Base-by-base conservation (phyloP, 2,329 filamentous ascomycete species). In the Pestalotiopsis sp. region DNA sequence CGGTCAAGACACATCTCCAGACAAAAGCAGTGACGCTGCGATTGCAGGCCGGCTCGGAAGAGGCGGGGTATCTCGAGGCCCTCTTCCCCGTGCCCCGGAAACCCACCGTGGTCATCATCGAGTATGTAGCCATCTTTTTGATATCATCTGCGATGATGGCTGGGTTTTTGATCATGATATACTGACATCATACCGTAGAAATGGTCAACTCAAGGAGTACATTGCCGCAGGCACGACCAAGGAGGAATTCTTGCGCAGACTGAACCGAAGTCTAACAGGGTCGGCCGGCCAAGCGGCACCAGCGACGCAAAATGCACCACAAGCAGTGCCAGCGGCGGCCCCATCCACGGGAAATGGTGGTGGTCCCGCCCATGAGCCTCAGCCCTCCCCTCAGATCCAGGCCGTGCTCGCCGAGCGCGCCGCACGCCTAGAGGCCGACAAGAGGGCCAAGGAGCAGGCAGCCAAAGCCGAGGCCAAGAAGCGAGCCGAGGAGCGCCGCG, bases 31-130 rank as follows among this genome's bases (percentile, higher is more conserved):
- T 98, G 23, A 82, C 91, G 7, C 84, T 98, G 25, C 89, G 91
- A 65, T 84, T 98, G 25, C 80, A 85, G 41, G 89, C 91, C 20
- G 93, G 91, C 25, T 94, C 92, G 2, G 88, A 92, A 72, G 94
- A 97, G 82, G 94, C 94, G 11, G 90, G 88, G 5, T 97, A 94
- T 75, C 84, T 98, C 14, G 88, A 91, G 11, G 93, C 93, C 60
- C 93, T 97, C 75, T 97, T 93, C 75, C 93, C 93, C 0, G 83
- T 97, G n/a, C 87, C 89, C 1, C 89, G 89, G 72, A 89, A 90
- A n/a, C 95, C 95, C 0, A 92, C 92, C 1, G 81, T 97, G 9
- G 87, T 97, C 17, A 84, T 97, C 23, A 95, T 97, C 73, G 89
- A 91, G 88, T 91, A 82, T 66, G 86, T 76, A 9, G 17, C 11